Evolutionary conservation across 805 yeast species (phyloP), one percentile per base, ranked within the genome.

Genomic region (Lachancea kluyveri): DNA sequence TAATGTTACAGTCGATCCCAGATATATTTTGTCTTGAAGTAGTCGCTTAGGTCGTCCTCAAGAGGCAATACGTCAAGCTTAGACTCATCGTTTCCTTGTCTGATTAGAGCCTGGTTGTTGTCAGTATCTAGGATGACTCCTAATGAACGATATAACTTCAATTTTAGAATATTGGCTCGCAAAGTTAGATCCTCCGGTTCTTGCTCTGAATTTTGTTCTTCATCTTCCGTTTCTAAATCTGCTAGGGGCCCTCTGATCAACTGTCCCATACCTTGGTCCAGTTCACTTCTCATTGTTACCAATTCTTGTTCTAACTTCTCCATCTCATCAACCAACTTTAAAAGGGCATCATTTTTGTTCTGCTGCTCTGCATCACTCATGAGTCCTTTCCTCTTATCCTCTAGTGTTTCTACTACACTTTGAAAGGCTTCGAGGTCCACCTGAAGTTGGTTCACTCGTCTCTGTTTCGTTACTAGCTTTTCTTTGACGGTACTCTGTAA

Each of bases 11-110:
- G 43, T 33, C 71, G 68, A 39, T 82, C 92, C 95, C 95, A 84
- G 19, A 84, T 71, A 50, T 73, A 79, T 48, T 84, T 83, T 9
- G 85, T 70, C 18, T 81, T 70, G 53, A 81, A 83, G 46, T 68
- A 79, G 37, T 77, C 78, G 45, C 81, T 74, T 40, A 77, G 73
- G 37, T 73, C 49, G 30, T 57, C 63, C 16, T 65, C 69, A 19
- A 76, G 67, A 17, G 72, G 68, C 31, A 80, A 54, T 6, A 72
- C 60, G 43, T 70, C 72, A 1, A 75, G 57, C 17, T 62, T 52
- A n/a, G n/a, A n/a, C 28, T 70, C 70, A 17, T 56, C 57, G n/a
- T 54, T 53, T 33, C 66, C 67, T 47, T 72, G 74, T 37, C 68
- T 60, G 3, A 78, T 68, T 23, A 77, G 48, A 2, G 75, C 57